These are phyloP conservation scores for Hypoxylon sp. DNA, from an alignment of 2,329 filamentous ascomycete genomes.

Conservation along the genomic window DNA sequence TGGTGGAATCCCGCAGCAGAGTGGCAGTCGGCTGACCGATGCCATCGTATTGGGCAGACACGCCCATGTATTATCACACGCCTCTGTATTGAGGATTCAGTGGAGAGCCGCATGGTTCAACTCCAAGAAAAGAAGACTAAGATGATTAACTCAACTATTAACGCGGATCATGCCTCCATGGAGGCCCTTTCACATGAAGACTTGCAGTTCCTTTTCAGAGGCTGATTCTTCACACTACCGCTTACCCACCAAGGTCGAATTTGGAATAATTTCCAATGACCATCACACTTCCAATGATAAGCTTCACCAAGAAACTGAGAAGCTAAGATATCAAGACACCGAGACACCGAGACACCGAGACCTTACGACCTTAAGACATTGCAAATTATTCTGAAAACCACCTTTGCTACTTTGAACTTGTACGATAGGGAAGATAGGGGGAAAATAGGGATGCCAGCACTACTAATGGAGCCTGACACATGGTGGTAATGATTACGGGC, in stretches of 20 bases:
- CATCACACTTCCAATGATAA: background rate
- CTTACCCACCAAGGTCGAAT: background rate
- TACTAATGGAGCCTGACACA: background rate
- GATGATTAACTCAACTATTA: constrained; percentile 98
- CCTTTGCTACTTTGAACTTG: background rate
- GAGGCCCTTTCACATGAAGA: constrained; percentile 92
- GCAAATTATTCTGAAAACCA: background rate
- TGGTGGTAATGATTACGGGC: background rate
- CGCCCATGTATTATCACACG: constrained; percentile 95
- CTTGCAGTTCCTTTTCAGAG: constrained; percentile 96
- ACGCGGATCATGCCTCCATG: constrained; percentile 91
- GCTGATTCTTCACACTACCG: constrained; percentile 47
- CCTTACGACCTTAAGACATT: background rate
- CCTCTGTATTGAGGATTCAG: constrained; percentile 95
- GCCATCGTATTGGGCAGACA: constrained; percentile 94
- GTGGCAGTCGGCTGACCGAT: constrained; percentile 96
- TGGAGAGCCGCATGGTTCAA: constrained; percentile 94
- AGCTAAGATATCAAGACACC: too few species aligned
- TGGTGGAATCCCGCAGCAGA: constrained; percentile 99
- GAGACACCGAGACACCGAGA: too few species aligned
- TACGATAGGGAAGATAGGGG: constrained; percentile 10
- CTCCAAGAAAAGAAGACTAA: constrained; percentile 99
- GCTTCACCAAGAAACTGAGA: background rate
- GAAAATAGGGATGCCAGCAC: background rate
- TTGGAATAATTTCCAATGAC: background rate